Percentiles rank a stretch among this genome's conserved stretches.
Evolutionary conservation across 495 filamentous ascomycete species (phyloP).

Genomic region (Xylaria palmicola): DNA sequence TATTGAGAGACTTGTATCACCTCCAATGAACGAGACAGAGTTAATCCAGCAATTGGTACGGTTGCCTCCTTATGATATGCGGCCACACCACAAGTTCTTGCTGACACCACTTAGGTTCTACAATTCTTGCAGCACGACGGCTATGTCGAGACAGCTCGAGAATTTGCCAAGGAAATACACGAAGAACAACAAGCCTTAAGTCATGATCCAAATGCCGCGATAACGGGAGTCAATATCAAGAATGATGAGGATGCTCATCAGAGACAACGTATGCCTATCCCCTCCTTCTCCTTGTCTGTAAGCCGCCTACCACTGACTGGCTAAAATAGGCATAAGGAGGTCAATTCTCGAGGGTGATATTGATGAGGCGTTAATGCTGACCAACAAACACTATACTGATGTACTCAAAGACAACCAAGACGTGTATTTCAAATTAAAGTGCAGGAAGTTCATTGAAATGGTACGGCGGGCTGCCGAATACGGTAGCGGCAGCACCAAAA

Average conservation of each 20-base stretch:
- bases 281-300: not conserved
- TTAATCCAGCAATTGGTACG: conserved; percentile 72
- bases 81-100: not conserved
- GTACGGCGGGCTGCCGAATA: conserved; percentile 77
- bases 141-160: conserved; percentile 90
- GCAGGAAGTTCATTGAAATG: conserved; percentile 95
- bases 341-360: conserved; percentile 93
- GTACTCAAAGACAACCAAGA: conserved; percentile 84
- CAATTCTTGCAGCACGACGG: conserved; percentile 95
- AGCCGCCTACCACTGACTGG: conserved; percentile 17
- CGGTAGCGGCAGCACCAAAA: conserved; percentile 39
- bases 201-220: conserved; percentile 49
- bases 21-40: conserved; percentile 65
- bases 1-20: conserved; percentile 35
- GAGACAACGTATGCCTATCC: conserved; percentile 67
- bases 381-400: conserved; percentile 71
- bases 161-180: conserved; percentile 82
- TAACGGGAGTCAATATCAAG: conserved; percentile 68
- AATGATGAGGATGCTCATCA: conserved; percentile 88
- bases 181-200: conserved; percentile 65
- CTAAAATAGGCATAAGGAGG: conserved; percentile 70
- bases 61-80: not conserved
- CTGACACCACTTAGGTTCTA: conserved; percentile 54
- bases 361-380: conserved; percentile 82
- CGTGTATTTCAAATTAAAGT: conserved; percentile 86